Conservation (phyloP, 306 rosid genomes). For the Cicer judaicum region DNA sequence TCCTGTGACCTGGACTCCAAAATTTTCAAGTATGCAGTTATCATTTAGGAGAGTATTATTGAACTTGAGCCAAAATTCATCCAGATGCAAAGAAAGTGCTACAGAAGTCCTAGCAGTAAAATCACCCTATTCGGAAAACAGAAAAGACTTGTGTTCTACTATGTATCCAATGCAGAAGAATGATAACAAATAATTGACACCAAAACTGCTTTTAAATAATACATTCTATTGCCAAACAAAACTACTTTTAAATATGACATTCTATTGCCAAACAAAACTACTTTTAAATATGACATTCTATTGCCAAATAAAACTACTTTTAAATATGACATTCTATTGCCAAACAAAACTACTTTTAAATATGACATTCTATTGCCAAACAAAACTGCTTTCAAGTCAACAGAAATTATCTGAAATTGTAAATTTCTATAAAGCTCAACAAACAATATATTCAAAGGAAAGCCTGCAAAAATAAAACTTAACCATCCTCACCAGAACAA, state of each 20-base stretch:
- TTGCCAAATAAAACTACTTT: neutral
- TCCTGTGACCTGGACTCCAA: neutral
- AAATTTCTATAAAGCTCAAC: neutral
- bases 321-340: neutral
- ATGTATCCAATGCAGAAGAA: neutral
- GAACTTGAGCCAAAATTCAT: neutral
- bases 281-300: neutral
- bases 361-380: neutral
- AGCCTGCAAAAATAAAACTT: conserved; percentile 22
- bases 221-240: neutral
- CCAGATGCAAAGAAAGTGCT: conserved; percentile 1
- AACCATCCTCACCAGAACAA: conserved; percentile 23
- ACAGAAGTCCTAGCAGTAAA: neutral
- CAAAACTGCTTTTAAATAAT: conserved; percentile 4
- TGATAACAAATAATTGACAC: neutral
- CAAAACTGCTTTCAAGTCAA: neutral
- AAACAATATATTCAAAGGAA: conserved; percentile 10
- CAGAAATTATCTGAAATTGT: conserved; percentile 9
- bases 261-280: too few species aligned
- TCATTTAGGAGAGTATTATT: neutral
- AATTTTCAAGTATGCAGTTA: neutral
- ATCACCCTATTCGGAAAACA: neutral
- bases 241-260: conserved; percentile 4
- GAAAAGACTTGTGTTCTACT: neutral
- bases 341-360: neutral